Base-by-base conservation (phyloP, 2,329 filamentous ascomycete species). In the Bipolaris sorokiniana region DNA sequence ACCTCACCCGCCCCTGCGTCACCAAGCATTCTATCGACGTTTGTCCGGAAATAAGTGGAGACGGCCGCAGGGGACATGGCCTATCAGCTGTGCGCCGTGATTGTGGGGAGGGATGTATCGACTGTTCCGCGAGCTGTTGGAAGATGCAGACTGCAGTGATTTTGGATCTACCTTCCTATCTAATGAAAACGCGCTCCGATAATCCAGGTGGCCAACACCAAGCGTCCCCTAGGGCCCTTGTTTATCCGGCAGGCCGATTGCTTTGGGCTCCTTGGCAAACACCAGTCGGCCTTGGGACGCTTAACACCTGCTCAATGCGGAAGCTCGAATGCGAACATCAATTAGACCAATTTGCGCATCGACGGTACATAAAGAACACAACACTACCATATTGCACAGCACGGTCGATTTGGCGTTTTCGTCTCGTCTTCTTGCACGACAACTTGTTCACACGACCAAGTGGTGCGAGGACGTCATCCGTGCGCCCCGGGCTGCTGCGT, bases 231-330 rank as follows among this genome's bases (percentile, higher is more conserved):
- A 46, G 51, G 51, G 49, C 38, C 66, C 64, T 56, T 64, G 61
- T 65, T 70, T 67, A 69, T 65, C 72, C 71, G 67, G 69, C 67
- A 64, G 56, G 51, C 58, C 62, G 70, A 68, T 64, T 61, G 55
- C 68, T 74, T 70, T 63, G 66, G 48, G 16, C 45, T 48, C 36
- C 70, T 73, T 75, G 72, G 73, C 72, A 56, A 53, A 36, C 51
- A 63, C 67, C 61, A 62, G 61, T 59, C 51, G 56, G 63, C 61
- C 69, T 73, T 71, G 67, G 54, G 46, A 40, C 54, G 54, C 48
- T 59, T 56, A 44, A 65, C 70, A 72, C 72, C 73, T 76, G 63
- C 73, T 71, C 56, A 36, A 74, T 71, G 48, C 47, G 73, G 73
- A 65, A 76, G 65, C 65, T 73, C 61, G 53, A 50, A 67, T 63